These are phyloP conservation scores for Astrothelium subdiscretum DNA, from an alignment of 495 filamentous ascomycete species.

Conservation along the genomic window DNA sequence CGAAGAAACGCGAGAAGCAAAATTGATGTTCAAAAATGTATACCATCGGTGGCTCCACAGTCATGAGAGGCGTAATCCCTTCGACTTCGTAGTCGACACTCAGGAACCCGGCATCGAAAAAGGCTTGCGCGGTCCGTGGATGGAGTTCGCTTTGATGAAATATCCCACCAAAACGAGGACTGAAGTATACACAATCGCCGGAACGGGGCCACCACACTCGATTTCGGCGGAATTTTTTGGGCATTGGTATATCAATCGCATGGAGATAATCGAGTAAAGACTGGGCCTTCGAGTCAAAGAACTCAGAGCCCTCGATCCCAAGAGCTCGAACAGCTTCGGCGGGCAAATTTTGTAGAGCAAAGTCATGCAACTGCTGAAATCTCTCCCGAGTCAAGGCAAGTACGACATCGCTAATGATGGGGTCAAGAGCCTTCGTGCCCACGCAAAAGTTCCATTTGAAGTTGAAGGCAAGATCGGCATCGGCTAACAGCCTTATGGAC, in stretches of 20 bases:
- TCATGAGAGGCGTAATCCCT: not conserved
- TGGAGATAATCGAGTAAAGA: not conserved
- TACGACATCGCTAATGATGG: not conserved
- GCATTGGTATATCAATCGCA: not conserved
- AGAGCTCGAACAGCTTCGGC: not conserved
- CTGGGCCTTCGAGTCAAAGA: not conserved
- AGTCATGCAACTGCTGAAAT: not conserved
- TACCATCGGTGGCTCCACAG: not conserved
- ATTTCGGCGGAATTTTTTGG: not conserved
- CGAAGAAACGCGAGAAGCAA: not conserved
- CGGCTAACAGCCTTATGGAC: not conserved
- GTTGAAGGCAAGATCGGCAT: not conserved
- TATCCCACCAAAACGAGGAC: not conserved
- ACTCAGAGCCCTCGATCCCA: not conserved
- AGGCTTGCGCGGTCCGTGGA: not conserved
- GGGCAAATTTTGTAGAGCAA: not conserved
- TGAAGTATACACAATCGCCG: not conserved
- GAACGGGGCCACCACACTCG: not conserved
- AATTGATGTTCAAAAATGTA: not conserved
- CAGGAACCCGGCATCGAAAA: not conserved
- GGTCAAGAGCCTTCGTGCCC: not conserved
- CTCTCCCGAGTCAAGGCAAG: not conserved
- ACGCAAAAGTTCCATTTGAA: not conserved
- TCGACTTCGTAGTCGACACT: not conserved
- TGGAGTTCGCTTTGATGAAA: not conserved